Conservation (phyloP, 768 basidiomycete genomes). For the Paxillus involutus region DNA sequence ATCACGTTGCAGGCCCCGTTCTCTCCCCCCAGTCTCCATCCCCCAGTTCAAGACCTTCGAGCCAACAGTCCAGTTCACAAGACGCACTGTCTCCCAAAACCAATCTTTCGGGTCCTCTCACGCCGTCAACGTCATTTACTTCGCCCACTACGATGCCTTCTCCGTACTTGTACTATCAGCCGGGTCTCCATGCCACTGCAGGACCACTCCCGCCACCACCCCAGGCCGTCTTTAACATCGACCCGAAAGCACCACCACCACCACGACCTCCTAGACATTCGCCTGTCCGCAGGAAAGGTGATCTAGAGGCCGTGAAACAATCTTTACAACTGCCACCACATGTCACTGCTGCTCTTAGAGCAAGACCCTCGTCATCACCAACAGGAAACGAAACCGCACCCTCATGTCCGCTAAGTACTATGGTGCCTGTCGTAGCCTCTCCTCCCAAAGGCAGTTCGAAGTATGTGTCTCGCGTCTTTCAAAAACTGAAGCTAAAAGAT, state of each 20-base stretch:
- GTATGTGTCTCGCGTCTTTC: conserved; percentile 12
- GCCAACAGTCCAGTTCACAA: conserved; percentile 27
- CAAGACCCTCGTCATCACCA: conserved; percentile 19
- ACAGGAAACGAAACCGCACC: conserved; percentile 21
- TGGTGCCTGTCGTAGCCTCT: background rate
- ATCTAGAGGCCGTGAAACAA: conserved; percentile 59
- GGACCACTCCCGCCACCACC: conserved; percentile 75
- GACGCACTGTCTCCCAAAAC: conserved; percentile 28
- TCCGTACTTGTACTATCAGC: conserved; percentile 60
- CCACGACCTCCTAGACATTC: conserved; percentile 66
- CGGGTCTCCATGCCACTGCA: conserved; percentile 68
- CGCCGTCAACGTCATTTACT: conserved; percentile 25
- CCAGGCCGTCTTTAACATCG: conserved; percentile 50
- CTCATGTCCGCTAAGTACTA: conserved; percentile 21
- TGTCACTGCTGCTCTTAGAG: conserved; percentile 43
- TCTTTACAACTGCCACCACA: conserved; percentile 58
- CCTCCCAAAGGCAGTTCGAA: conserved; percentile 12
- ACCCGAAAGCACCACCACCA: conserved; percentile 47
- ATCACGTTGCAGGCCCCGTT: conserved; percentile 63
- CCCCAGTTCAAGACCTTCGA: conserved; percentile 25
- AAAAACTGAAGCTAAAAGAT: background rate
- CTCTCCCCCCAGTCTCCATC: conserved; percentile 37
- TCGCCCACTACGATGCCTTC: conserved; percentile 31
- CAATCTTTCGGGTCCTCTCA: conserved; percentile 21
- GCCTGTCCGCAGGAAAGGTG: conserved; percentile 46